Evolutionary conservation across 768 basidiomycete species (phyloP), one percentile per base, ranked within the genome.

Genomic region (Trametes villosa): DNA sequence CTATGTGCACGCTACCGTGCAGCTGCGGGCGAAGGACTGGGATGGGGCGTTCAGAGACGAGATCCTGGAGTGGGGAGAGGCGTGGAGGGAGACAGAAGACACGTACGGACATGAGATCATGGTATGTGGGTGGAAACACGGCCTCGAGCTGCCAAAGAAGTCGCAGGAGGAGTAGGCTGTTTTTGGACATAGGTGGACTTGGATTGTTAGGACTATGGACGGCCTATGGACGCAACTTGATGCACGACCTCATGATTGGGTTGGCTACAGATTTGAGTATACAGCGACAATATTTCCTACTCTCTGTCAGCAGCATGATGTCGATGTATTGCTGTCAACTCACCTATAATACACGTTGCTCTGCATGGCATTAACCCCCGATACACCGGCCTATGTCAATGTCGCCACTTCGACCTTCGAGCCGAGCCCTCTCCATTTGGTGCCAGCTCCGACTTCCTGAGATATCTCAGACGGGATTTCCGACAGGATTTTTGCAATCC

Each of bases 391-490:
- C 30, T 48, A 58, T 6, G 26, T 30, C 33, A 85, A 71, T 26
- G 71, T 68, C 12, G 78, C 74, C 11, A 92, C 78, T 62, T 94
- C 86, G 2, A 84, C 64, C 40, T 75, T 82, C 15, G 83, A 86
- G 6, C 89, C 86, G 12, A 98, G 75, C 6, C 91, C 93, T 69
- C 88, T 85, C 96, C 96, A 98, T 13, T 86, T 79, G 4, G 95
- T 96, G 7, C 85, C 82, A 1, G 88, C 88, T 22, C 87, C 89
- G 44, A 78, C 76, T 33, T 73, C 72, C 67, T 91, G 88, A 0
- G 87, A 84, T 6, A 79, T 72, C 34, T 83, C 78, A 31, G 78
- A 68, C 0, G 88, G 84, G 67, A 92, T 75, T 33, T 86, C 86
- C 1, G 86, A 79, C 30, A 95, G 78, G 11, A 84, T 76, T 65